Percentiles rank a stretch among this genome's conserved stretches.
Conservation (phyloP, 2,329 filamentous ascomycete species). For the Colletotrichum lini region DNA sequence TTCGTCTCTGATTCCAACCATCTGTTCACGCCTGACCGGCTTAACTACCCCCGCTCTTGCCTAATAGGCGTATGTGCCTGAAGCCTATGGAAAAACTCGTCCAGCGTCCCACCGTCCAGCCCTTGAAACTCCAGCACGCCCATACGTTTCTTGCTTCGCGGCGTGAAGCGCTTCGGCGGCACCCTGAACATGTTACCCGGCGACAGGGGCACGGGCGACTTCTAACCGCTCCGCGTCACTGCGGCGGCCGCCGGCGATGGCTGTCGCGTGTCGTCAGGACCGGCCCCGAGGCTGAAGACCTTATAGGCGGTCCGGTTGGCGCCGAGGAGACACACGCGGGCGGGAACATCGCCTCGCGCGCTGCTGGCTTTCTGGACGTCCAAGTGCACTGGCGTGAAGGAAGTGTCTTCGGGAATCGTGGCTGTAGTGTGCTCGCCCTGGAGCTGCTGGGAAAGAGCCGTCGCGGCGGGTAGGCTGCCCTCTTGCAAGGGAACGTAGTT, state of each 20-base stretch:
- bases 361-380: constrained; percentile 63
- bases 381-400: constrained; percentile 63
- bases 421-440: neutral
- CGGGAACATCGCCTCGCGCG: constrained; percentile 62
- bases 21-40: neutral
- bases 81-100: constrained; percentile 24
- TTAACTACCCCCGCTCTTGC: neutral
- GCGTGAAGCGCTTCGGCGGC: constrained; percentile 38
- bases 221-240: constrained; percentile 24
- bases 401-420: constrained; percentile 45
- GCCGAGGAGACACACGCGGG: constrained; percentile 66
- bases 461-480: constrained; percentile 27
- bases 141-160: constrained; percentile 34
- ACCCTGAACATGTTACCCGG: constrained; percentile 40
- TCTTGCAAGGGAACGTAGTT: constrained; percentile 55
- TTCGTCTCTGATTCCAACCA: neutral
- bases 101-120: constrained; percentile 17
- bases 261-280: neutral
- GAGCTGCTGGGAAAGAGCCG: constrained; percentile 1
- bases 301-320: constrained; percentile 63
- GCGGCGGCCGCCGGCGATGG: constrained; percentile 13
- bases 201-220: constrained; percentile 29
- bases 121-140: constrained; percentile 6
- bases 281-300: constrained; percentile 58
- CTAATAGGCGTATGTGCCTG: neutral